Base-by-base conservation (phyloP, 2,329 filamentous ascomycete species). In the Talaromyces sp. region DNA sequence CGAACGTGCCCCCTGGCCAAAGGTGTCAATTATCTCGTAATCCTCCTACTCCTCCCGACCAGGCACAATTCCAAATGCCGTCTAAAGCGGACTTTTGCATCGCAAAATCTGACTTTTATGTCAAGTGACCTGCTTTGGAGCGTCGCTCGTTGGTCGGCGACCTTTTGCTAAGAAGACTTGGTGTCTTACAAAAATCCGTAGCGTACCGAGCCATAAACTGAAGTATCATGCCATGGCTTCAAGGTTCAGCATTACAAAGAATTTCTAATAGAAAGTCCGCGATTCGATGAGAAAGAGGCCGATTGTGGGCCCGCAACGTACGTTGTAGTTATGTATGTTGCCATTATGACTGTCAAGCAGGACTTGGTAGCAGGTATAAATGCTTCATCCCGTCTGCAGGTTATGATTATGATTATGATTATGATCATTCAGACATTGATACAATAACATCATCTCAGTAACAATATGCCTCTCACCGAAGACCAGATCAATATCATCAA, bases 401-500 rank as follows among this genome's bases (percentile, higher is more conserved):
- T 17, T 61, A 31, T 15, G 10, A 19, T 17, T 61, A 31, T 25
- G 43, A 10, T 7, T 10, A 33, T 25, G 11, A 9, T 37, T 13
- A 13, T 41, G 31, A 63, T 17, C 25, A 62, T 57, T 13, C 15
- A 62, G 9, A 56, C 6, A 43, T 35, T 31, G 27, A 31, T 5
- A 31, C 27, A 31, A 31, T 31, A 31, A 6, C 27, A 31, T 31
- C 6, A 31, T 31, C 7, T 31, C 15, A 37, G 63, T 9, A 25
- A 13, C 50, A 35, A 7, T 33, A 75, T 74, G 72, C 22, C 84
- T 65, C 79, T 92, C 66, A 88, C 88, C 11, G 78, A 84, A 31
- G 80, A 84, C 58, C 89, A 93, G 78, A 82, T 85, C 65, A 79
- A 84, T 61, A 83, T 89, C 72, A 87, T 93, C 77, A 89, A 87